These are phyloP conservation scores for Perilla frutescens DNA, from an alignment of 257 asterid genomes.

Conservation along the genomic window DNA sequence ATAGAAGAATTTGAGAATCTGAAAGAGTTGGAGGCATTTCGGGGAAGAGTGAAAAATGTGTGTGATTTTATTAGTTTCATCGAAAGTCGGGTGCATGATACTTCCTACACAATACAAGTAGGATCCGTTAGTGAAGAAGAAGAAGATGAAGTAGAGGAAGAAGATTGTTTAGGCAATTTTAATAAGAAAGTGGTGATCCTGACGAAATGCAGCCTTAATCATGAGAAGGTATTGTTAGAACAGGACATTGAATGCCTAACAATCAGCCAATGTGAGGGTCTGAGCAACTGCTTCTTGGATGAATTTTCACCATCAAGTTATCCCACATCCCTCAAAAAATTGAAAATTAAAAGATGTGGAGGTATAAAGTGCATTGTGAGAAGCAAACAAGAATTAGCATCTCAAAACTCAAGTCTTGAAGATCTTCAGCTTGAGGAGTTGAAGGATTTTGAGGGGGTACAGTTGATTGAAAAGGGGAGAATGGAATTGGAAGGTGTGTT, in stretches of 20 bases:
- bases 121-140: not conserved
- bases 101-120: not conserved
- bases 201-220: not conserved
- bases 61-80: not conserved
- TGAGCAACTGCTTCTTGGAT: constrained; percentile 19
- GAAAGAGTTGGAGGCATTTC: constrained; percentile 15
- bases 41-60: not conserved
- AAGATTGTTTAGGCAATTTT: not conserved
- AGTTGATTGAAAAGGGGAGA: not conserved
- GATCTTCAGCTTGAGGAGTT: not conserved
- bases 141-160: no score
- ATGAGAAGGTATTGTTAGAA: not conserved
- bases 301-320: not conserved
- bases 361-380: constrained; percentile 4
- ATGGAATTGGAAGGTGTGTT: not conserved
- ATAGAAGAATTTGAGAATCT: not conserved
- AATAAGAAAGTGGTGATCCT: not conserved
- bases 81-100: not conserved
- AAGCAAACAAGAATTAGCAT: no score
- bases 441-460: not conserved
- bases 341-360: not conserved
- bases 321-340: not conserved
- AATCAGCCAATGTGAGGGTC: not conserved
- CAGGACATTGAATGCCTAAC: not conserved
- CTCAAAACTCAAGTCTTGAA: not conserved